Conservation (phyloP, 768 basidiomycete species). For the Saitozyma podzolica region DNA sequence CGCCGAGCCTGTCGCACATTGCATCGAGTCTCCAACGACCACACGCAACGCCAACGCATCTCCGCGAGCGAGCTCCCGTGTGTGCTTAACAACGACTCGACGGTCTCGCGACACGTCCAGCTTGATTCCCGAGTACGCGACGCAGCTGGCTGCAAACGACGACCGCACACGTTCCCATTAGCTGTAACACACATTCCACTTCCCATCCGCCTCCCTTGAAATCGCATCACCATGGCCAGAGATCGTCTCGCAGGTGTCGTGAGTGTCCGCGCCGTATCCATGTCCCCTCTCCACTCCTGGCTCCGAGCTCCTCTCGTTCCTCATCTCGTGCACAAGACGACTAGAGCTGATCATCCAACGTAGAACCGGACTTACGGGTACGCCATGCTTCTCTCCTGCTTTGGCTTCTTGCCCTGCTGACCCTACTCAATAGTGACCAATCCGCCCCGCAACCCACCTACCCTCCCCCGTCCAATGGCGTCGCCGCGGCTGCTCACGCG, state of each 20-base stretch:
- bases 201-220: neutral
- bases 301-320: neutral
- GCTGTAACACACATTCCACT: neutral
- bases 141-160: no score
- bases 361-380: slow-evolving; percentile 43
- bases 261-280: slow-evolving; percentile 12
- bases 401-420: neutral
- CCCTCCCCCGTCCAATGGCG: slow-evolving; percentile 42
- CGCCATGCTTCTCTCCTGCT: slow-evolving; percentile 4
- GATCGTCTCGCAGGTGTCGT: slow-evolving; percentile 69
- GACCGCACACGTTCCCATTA: no score
- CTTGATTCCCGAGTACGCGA: no score
- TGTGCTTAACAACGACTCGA: no score
- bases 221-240: slow-evolving; percentile 65
- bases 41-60: no score
- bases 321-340: neutral
- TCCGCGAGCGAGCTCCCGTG: no score
- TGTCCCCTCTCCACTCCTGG: neutral
- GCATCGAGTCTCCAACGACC: no score
- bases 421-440: slow-evolving; percentile 25
- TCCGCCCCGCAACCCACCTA: slow-evolving; percentile 43
- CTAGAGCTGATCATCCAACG: slow-evolving; percentile 1
- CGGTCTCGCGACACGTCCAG: no score
- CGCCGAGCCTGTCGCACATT: no score
- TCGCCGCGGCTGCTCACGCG: slow-evolving; percentile 30